Conservation (phyloP, 1,284 basidiomycete species). For the Cryptococcus deneoformans region DNA sequence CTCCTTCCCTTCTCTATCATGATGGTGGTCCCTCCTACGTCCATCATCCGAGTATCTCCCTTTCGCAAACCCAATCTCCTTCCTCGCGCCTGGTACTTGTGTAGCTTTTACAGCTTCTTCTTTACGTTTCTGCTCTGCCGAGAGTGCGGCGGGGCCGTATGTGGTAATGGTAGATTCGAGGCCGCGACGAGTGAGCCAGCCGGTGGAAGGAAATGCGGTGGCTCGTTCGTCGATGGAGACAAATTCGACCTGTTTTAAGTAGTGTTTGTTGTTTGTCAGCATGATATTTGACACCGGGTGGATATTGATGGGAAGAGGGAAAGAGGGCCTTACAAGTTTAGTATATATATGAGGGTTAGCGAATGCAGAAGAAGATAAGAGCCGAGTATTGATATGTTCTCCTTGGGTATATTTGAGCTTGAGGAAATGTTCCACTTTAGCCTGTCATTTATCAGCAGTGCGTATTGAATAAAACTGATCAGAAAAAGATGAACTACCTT, state of each 20-base stretch:
- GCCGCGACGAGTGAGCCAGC: conserved; percentile 37
- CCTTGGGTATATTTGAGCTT: conserved; percentile 68
- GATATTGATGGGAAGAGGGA: too few species aligned
- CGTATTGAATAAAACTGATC: background rate
- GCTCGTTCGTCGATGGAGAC: conserved; percentile 81
- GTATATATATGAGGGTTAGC: conserved; percentile 92
- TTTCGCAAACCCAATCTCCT: conserved; percentile 58
- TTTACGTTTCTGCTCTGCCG: conserved; percentile 57
- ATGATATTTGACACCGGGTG: too few species aligned
- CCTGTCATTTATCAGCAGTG: conserved; percentile 50
- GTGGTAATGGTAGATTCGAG: conserved; percentile 22
- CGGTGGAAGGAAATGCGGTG: conserved; percentile 66
- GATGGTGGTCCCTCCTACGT: conserved; percentile 3
- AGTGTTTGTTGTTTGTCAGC: too few species aligned
- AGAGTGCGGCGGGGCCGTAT: conserved; percentile 35
- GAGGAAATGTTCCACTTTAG: conserved; percentile 73
- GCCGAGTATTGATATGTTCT: conserved; percentile 89
- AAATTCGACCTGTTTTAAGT: conserved; percentile 63
- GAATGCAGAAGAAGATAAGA: conserved; percentile 85
- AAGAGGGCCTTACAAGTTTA: conserved; percentile 57
- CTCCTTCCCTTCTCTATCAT: conserved; percentile 14
- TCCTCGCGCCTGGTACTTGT: conserved; percentile 57
- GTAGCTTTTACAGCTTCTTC: conserved; percentile 57
- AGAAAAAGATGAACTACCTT: conserved; percentile 53
- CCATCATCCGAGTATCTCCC: conserved; percentile 1